Percentiles rank a stretch among this genome's conserved stretches.
Evolutionary conservation across 371 early-diverging fungal species (phyloP).

Genomic region (Lichtheimia corymbifera): DNA sequence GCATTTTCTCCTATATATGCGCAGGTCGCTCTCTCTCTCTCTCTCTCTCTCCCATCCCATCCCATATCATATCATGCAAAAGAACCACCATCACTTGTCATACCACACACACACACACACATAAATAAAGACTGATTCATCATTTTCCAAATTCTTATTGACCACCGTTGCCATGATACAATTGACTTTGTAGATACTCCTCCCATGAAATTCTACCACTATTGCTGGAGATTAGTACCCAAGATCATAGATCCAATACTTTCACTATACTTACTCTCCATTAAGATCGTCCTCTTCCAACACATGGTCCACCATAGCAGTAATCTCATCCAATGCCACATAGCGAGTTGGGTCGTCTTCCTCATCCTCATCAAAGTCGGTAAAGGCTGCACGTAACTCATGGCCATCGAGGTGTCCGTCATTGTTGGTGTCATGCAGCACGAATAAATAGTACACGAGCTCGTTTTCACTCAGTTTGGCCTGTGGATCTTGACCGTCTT

Average conservation of each 20-base stretch:
- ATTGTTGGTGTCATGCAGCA: conserved; percentile 64
- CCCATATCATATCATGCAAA: no score
- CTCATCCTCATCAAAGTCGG: conserved; percentile 36
- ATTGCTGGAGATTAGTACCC: not conserved
- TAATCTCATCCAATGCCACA: conserved; percentile 40
- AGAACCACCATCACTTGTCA: not conserved
- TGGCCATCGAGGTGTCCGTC: conserved; percentile 73
- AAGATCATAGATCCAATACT: conserved; percentile 3
- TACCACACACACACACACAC: not conserved
- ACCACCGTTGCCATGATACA: conserved; percentile 49
- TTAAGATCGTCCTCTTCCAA: conserved; percentile 67
- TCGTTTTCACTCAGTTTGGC: conserved; percentile 39
- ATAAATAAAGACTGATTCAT: no score
- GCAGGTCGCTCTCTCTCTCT: no score
- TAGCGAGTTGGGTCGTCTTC: conserved; percentile 27
- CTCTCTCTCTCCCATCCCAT: no score
- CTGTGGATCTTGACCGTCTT: conserved; percentile 20
- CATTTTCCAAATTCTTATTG: not conserved
- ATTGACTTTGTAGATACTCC: conserved; percentile 70
- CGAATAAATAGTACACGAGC: conserved; percentile 56
- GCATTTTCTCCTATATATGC: no score
- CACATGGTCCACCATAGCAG: conserved; percentile 65
- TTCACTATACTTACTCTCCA: conserved; percentile 51
- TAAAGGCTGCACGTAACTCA: conserved; percentile 67
- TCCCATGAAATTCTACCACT: conserved; percentile 76